Evolutionary conservation across 2,329 filamentous ascomycete genomes (phyloP), one percentile per base, ranked within the genome.

Genomic region (Raffaelea albimanens): DNA sequence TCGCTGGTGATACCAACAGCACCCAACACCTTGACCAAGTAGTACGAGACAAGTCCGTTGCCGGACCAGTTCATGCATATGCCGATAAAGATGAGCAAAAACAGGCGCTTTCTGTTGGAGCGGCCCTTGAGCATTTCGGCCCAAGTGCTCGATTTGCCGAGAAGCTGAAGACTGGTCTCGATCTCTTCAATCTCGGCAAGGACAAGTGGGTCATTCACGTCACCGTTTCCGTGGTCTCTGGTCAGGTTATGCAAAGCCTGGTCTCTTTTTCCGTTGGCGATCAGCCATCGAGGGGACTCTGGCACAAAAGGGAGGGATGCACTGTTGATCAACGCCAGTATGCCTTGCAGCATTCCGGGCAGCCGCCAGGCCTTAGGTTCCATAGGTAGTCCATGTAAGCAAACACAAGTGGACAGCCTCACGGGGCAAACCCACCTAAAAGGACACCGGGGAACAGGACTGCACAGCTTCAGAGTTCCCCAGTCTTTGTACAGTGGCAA

Each of bases 101-200:
- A 21, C 9, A 48, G 22, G 2, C 51, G 43, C 40, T 49, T 50
- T 5, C 51, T 48, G 43, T 53, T 50, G 44, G 44, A 45, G 5
- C 33, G 40, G 3, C 44, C 46, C 2, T 66, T 54, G 25, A 72
- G 56, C 39, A 67, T 51, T 22, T 70, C 58, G 45, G 65, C 59
- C 48, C 63, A 67, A 16, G 54, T 59, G 41, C 61, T 64, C 19
- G n/a, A 19, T 4, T 9, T 10, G n/a, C n/a, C n/a, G n/a, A n/a
- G n/a, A n/a, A n/a, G n/a, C n/a, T n/a, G n/a, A 11, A 40, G 9
- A 20, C 5, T 72, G 49, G 69, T 65, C 51, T 65, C 61, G 52
- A 75, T 75, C 55, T 75, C 70, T 10, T 61, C 57, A 50, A 63
- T 69, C 48, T 75, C 69, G 50, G 67, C 66, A 45, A 69, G 63